Base-by-base conservation (phyloP, 2,329 filamentous ascomycete genomes). In the Hypoxylon sp. region DNA sequence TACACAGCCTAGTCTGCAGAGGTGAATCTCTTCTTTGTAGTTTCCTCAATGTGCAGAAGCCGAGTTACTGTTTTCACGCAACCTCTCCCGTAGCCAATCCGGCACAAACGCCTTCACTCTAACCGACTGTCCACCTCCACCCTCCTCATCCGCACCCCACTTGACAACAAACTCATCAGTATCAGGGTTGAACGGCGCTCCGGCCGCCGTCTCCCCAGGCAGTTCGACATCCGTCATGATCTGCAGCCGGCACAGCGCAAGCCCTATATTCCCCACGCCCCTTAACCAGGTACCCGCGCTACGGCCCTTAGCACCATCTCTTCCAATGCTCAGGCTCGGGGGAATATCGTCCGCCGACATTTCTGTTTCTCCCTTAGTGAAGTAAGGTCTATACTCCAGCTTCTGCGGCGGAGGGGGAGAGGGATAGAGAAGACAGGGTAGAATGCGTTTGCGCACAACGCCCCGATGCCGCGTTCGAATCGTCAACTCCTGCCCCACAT, bases 381-480 rank as follows among this genome's bases (percentile, higher is more conserved):
- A 36, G 21, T 50, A 45, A 13, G 75, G 75, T 1, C 80, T 75
- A 75, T 90, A 90, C 50, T 81, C 79, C 34, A 90, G 79, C 5
- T 70, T 70, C 45, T 78, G 73, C 10, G 84, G 76, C 19, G 78
- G 73, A 2, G 75, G 74, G 11, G 58, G 32, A 1, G 62, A 41
- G 0, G 67, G 53, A 5, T 95, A 96, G 14, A 98, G 76, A 70
- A 91, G 81, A 34, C 95, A 90, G 0, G 96, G 96, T 57, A 99
- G 79, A 53, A 98, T 89, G 53, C 96, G 87, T 84, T 98, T 97
- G 67, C 96, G 87, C 43, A 99, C 93, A 14, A 99, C 93, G 21
- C 96, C 96, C 11, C 92, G 94, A 80, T 99, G 96, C 78, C 94
- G 91, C 1, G 96, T 99, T 45, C 96, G 91, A 71, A 98, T 97